A percentile compares a stretch with the other conserved stretches of the same genome.
These are phyloP conservation scores for Haematococcus sp. DNA, from an alignment of 139 green algal species.

Conservation along the genomic window DNA sequence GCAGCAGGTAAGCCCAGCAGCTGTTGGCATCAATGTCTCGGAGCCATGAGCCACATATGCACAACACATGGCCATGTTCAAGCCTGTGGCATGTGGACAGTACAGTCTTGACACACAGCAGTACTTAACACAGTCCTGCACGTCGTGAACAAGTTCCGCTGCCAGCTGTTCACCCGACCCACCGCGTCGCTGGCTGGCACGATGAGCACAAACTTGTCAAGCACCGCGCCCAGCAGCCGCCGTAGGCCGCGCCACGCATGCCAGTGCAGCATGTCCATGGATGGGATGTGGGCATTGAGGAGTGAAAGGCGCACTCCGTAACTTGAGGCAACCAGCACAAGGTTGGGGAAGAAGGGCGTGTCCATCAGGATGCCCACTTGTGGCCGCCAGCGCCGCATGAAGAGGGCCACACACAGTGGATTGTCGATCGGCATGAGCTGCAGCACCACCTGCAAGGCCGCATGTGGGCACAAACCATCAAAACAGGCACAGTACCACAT, in stretches of 20 bases:
- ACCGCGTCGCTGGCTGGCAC: conserved; percentile 58
- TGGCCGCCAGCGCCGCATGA: conserved; percentile 49
- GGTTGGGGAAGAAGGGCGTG: conserved; percentile 40
- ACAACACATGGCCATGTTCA: too few relatives aligned
- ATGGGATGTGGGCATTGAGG: conserved; percentile 50
- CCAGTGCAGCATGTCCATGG: conserved; percentile 39
- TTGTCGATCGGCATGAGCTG: conserved; percentile 56
- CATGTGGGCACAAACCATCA: too few relatives aligned
- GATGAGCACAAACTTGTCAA: conserved; percentile 52
- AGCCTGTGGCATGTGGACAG: too few relatives aligned
- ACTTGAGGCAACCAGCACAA: conserved; percentile 32
- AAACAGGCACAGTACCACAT: too few relatives aligned
- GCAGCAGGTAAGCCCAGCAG: too few relatives aligned
- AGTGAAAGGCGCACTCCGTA: conserved; percentile 45
- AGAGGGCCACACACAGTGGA: conserved; percentile 28
- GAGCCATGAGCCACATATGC: too few relatives aligned
- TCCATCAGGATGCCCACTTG: conserved; percentile 53
- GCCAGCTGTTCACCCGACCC: too few relatives aligned
- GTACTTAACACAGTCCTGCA: too few relatives aligned
- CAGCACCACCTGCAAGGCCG: conserved; percentile 48
- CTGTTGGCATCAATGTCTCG: too few relatives aligned
- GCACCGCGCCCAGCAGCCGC: conserved; percentile 27
- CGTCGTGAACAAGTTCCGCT: too few relatives aligned
- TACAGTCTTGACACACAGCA: too few relatives aligned
- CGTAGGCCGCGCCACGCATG: conserved; percentile 26